phyloP scores from a whole-genome alignment of 306 rosid species.

The Casuarina equisetifolia region DNA sequence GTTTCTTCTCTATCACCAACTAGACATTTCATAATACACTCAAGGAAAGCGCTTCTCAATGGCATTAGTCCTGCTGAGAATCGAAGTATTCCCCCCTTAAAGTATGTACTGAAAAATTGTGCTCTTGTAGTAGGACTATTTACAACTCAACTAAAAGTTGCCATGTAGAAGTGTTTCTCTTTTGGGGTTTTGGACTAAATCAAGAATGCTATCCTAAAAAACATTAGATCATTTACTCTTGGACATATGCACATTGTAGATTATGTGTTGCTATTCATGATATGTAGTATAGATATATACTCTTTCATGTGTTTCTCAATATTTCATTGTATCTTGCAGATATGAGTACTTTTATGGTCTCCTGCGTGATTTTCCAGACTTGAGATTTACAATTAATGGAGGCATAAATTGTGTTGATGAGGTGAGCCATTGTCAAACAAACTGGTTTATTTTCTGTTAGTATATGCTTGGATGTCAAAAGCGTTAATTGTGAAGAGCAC shows the following conservation, averaged over 20 bases:
- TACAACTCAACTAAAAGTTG: neutral
- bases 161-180: neutral
- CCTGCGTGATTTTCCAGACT: conserved; percentile 94
- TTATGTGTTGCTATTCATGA: neutral
- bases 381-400: conserved; percentile 93
- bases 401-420: conserved; percentile 78
- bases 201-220: neutral
- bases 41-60: conserved; percentile 90
- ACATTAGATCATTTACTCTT: neutral
- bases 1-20: conserved; percentile 93
- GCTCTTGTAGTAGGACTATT: conserved; percentile 19
- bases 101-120: conserved; percentile 49
- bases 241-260: neutral
- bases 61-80: conserved; percentile 98
- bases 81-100: conserved; percentile 89
- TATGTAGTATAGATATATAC: neutral
- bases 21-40: conserved; percentile 85
- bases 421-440: conserved; percentile 52
- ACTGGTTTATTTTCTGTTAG: conserved; percentile 1
- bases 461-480: neutral
- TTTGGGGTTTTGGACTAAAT: neutral
- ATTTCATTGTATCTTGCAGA: conserved; percentile 44
- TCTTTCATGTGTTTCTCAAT: neutral
- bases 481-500: neutral
- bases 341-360: conserved; percentile 91